Base-by-base conservation (phyloP, 768 basidiomycete species). In the Mycena vitilis region DNA sequence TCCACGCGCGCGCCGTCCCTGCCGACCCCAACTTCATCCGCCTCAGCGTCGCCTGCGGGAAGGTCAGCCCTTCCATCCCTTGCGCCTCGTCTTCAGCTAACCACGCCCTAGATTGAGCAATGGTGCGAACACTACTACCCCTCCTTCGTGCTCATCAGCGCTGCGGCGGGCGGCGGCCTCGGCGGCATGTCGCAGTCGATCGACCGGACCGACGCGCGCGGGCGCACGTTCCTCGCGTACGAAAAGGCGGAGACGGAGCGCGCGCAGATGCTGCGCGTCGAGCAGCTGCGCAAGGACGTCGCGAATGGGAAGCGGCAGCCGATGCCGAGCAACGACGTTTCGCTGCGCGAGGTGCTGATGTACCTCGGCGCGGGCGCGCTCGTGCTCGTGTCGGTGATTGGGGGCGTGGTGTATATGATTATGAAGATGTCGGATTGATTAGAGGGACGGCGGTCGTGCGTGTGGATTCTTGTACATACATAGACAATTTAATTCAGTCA, bases 101-200 rank as follows among this genome's bases (percentile, higher is more conserved):
- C 42, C 34, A 9, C 22, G 30, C 34, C 23, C 23, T 74, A 91
- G 95, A 94, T 99, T 77, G 96, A 98, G 74, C 89, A 91, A 80
- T 99, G 97, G 97, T 89, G 83, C 65, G 97, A 98, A 79, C 92
- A 91, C 73, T 86, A 96, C 78, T 99, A 94, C 81, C 97, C 97
- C 3, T 94, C 95, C 4, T 98, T 97, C 83, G 87, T 99, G 51
- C 77, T 78, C 7, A 71, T 87, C 73, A 56, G 69, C 66, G 54
- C 74, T 67, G 62, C 74, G 2, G 13, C 30, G 20, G 8, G 8
- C 34, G 4, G 15, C 57, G 25, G 22, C 52, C 34, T 9, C 40
- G 42, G 30, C 30, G 44, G 30, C 65, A 59, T 73, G 54, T 48
- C 71, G 36, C 71, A 79, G 38, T 71, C 78, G 3, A 82, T 87